A percentile compares a stretch with the other conserved stretches of the same genome.
phyloP scores from a whole-genome alignment of 139 green algal genomes.

The Closterium sp. region DNA sequence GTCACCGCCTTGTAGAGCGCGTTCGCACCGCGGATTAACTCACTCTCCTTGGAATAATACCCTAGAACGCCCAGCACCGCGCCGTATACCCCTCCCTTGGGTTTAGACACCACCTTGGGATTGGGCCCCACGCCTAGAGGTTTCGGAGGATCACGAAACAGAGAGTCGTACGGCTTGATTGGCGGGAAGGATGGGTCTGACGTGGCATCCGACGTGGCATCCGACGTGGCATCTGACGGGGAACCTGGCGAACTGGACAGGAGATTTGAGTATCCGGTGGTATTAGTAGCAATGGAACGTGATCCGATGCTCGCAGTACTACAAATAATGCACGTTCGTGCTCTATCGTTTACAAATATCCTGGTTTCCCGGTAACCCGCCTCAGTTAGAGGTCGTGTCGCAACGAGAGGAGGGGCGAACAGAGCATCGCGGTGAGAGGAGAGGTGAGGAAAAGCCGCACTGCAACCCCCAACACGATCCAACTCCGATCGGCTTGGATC shows the following conservation, averaged over 20 bases:
- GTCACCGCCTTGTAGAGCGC: conserved; percentile 35
- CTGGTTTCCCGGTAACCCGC: neutral
- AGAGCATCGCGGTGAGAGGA: neutral
- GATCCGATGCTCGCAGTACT: neutral
- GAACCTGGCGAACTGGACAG: neutral
- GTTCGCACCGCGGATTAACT: conserved; percentile 17
- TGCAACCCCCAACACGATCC: neutral
- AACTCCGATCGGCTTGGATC: neutral
- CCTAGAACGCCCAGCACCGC: conserved; percentile 34
- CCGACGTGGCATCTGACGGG: neutral
- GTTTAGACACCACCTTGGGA: neutral
- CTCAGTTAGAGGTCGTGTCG: neutral
- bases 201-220: neutral
- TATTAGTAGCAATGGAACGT: neutral
- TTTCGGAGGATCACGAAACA: neutral
- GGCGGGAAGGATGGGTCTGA: neutral
- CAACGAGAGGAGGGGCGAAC: neutral
- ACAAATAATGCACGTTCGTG: neutral
- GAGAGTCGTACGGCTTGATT: neutral
- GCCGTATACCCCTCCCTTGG: neutral
- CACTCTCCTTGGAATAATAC: conserved; percentile 40
- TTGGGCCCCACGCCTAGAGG: conserved; percentile 2
- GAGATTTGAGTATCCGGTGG: neutral
- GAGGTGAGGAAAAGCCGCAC: neutral
- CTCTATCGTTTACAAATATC: neutral